Evolutionary conservation across 2,329 filamentous ascomycete genomes (phyloP).

Genomic region (Diaporthe sp.): DNA sequence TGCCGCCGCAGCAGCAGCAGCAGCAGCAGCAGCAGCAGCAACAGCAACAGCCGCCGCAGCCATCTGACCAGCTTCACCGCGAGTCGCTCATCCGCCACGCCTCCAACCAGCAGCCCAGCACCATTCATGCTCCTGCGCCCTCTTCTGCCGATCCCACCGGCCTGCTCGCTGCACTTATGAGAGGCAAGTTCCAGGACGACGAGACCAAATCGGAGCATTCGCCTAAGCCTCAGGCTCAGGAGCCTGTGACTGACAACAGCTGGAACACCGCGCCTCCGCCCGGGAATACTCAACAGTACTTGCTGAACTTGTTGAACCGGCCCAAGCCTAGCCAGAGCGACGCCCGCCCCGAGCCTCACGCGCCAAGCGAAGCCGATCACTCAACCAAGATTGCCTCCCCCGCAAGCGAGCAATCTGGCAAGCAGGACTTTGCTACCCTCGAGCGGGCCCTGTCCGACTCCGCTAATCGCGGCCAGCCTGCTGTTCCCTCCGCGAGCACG

Average conservation of each 20-base stretch:
- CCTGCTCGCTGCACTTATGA: slow-evolving; percentile 72
- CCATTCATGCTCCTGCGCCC: slow-evolving; percentile 71
- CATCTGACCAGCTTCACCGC: slow-evolving; percentile 46
- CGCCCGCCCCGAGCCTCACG: slow-evolving; percentile 48
- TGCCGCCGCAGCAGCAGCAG: slow-evolving; percentile 11
- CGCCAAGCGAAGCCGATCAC: slow-evolving; percentile 59
- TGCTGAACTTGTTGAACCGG: slow-evolving; percentile 88
- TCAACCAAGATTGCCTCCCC: slow-evolving; percentile 62
- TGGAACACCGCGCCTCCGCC: slow-evolving; percentile 67
- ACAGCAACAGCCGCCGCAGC: slow-evolving; percentile 40
- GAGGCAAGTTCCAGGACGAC: slow-evolving; percentile 67
- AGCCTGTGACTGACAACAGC: slow-evolving; percentile 45
- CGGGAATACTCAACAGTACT: slow-evolving; percentile 84
- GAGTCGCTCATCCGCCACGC: slow-evolving; percentile 48
- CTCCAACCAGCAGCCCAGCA: slow-evolving; percentile 49
- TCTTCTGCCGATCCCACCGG: slow-evolving; percentile 69
- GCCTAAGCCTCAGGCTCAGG: slow-evolving; percentile 44
- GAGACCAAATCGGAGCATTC: slow-evolving; percentile 53
- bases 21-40: slow-evolving; percentile 37
- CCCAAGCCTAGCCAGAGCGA: slow-evolving; percentile 77
- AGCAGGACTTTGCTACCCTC: slow-evolving; percentile 35
- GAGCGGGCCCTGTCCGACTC: slow-evolving; percentile 33
- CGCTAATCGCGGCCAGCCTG: slow-evolving; percentile 43
- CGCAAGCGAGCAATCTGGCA: slow-evolving; percentile 51
- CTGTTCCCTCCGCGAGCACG: slow-evolving; percentile 41